phyloP scores from a whole-genome alignment of 108 stramenopile genomes.

The Pseudonitzschia delicatissima region DNA sequence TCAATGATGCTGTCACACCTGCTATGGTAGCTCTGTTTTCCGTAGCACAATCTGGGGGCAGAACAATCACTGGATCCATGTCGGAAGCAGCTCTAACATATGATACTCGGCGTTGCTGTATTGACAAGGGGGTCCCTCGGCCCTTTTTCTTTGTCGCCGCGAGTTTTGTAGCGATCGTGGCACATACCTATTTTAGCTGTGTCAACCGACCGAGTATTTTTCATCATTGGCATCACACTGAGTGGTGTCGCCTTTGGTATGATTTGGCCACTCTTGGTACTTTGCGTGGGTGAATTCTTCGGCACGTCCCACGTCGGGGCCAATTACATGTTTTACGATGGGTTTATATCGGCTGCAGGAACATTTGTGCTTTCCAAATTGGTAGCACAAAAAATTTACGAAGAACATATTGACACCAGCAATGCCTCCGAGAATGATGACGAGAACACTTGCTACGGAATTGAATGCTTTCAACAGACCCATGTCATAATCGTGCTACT shows the following conservation, averaged over 20 bases:
- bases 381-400: constrained; percentile 74
- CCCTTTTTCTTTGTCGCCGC: constrained; percentile 74
- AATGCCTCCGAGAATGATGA: constrained; percentile 12
- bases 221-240: constrained; percentile 69
- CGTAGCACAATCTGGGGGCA: constrained; percentile 70
- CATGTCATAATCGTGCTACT: constrained; percentile 51
- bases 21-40: constrained; percentile 77
- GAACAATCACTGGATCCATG: constrained; percentile 65
- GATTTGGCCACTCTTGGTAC: constrained; percentile 83
- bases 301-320: constrained; percentile 68
- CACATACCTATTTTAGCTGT: constrained; percentile 65
- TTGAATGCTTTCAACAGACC: constrained; percentile 56
- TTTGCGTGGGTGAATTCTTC: constrained; percentile 71
- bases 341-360: constrained; percentile 77
- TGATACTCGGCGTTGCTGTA: constrained; percentile 45
- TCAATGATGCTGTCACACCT: constrained; percentile 46
- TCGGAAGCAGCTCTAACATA: constrained; percentile 62
- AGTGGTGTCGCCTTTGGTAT: constrained; percentile 81
- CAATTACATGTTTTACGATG: constrained; percentile 89
- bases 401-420: constrained; percentile 52
- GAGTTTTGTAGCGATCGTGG: constrained; percentile 49
- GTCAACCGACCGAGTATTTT: constrained; percentile 47
- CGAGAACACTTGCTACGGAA: constrained; percentile 51
- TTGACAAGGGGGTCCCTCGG: constrained; percentile 56
- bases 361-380: constrained; percentile 73